phyloP scores from a whole-genome alignment of 257 asterid species.

The Oldenlandia corymbosa region DNA sequence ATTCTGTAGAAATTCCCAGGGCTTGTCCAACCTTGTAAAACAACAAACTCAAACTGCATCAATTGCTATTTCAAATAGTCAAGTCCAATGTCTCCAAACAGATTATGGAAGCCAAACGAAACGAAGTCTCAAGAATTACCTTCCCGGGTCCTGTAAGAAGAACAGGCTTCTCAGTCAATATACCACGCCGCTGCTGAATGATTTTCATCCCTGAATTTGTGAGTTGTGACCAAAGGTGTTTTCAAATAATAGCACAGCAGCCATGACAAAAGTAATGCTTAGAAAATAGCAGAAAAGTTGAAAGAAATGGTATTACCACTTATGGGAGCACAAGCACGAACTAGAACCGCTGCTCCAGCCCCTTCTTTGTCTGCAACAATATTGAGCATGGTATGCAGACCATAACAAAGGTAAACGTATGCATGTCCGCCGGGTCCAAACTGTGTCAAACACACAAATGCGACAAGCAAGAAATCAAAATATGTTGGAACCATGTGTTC shows the following conservation, averaged over 20 bases:
- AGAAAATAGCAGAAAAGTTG: background rate
- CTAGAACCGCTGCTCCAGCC: conserved; percentile 76
- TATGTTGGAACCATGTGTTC: background rate
- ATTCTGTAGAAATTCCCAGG: conserved; percentile 73
- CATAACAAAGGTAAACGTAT: conserved; percentile 85
- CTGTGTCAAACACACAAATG: conserved; percentile 26
- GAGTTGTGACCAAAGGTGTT: background rate
- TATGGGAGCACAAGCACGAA: conserved; percentile 91
- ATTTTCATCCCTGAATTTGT: conserved; percentile 68
- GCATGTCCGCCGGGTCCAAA: conserved; percentile 96
- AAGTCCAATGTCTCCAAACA: background rate
- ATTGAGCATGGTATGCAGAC: conserved; percentile 86
- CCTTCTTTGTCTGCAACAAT: conserved; percentile 93
- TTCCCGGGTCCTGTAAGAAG: conserved; percentile 96
- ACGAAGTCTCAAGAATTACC: conserved; percentile 31
- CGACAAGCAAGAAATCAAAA: background rate
- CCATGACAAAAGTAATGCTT: background rate
- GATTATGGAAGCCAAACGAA: conserved; percentile 2
- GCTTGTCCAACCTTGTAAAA: conserved; percentile 84
- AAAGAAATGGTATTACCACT: conserved; percentile 36
- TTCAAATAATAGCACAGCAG: background rate
- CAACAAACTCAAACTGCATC: conserved; percentile 8
- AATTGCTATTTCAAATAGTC: background rate
- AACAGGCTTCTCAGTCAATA: conserved; percentile 67
- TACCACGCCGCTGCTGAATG: conserved; percentile 75